Evolutionary conservation across 352 stramenopile genomes (phyloP), one percentile per base, ranked within the genome.

Genomic region (Pythium scleroteichum): DNA sequence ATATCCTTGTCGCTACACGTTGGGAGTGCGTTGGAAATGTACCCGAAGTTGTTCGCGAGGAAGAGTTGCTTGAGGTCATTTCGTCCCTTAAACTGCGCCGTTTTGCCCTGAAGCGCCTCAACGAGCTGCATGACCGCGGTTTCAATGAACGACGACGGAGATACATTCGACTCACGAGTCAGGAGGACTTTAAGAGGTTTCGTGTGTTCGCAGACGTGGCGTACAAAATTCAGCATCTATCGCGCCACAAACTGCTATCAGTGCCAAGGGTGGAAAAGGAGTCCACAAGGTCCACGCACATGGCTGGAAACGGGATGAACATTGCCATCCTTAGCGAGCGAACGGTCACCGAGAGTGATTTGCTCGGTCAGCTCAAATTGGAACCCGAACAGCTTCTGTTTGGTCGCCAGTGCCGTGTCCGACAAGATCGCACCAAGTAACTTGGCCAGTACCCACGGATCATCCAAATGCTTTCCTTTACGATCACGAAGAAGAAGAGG

Each of bases 41-140:
- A 98, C 41, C 89, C 90, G 16, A 87, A 94, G 64, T 98, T 98
- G 75, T 98, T 98, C 40, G 93, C 85, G 24, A 98, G 80, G 64
- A 98, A 98, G n/a, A 98, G 69, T 17, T 80, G 73, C 44, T 86
- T 88, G 19, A 92, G 62, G 17, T 85, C 76, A 19, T 66, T 61
- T 59, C 81, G 76, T 2, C 69, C 75, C 66, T 88, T 90, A 27
- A 79, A 63, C 41, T 82, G 73, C 0, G 75, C 60, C 10, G 62
- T 78, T 46, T 88, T 91, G 12, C 64, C 44, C 45, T 78, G 72
- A 10, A 94, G 66, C 26, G 72, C 63, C 29, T 88, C 78, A 5
- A 89, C 68, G 3, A 94, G 64, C 53, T 94, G 84, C 62, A 81
- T 88, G 16, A 94, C 53, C 3, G 76, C 75, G 0, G 76, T 89